Base-by-base conservation (phyloP, 345 rosid genomes). In the Rhodomyrtus tomentosa region DNA sequence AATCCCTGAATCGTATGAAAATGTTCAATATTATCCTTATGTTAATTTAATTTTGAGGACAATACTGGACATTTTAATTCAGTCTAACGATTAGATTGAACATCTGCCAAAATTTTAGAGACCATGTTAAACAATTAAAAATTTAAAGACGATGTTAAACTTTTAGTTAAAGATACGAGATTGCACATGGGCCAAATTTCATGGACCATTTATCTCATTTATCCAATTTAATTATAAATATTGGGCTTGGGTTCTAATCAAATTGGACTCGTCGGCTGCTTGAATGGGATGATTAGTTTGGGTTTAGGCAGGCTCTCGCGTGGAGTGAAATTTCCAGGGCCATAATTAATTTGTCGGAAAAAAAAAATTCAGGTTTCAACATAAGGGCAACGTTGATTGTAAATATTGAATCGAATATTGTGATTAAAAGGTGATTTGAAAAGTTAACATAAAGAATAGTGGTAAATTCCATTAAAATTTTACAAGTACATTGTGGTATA, bases 231-330 rank as follows among this genome's bases (percentile, higher is more conserved):
- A 48, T 48, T 45, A 45, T 7, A 48, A 48, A 9, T 50, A 50
- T 50, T 50, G 6, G 1, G 53, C 53, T 50, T 50, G 53, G 53
- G 53, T 50, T 50, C 20, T 16, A 6, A 50, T 15, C 1, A 55
- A 25, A 55, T 55, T 25, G 7, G 62, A 55, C 16, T 5, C 3
- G 15, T 29, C 32, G 18, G 68, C 32, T 56, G 18, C 68, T 12
- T 4, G 4, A 56, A 3, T 56, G 32, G 3, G 29, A 25, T 0
- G 18, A 5, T 12, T 7, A 5, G 32, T 24, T 27, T 0, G 62
- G 32, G 32, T 25, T 11, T n/a, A 11, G 32, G 16, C 7, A 18
- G 68, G 72, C 16, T 58, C 38, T 1, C 20, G 4, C 0, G 10
- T 59, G 73, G 21, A 1, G 3, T 10, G 21, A 14, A 6, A 27